A percentile compares a stretch with the other conserved stretches of the same genome.
These are phyloP conservation scores for Astrephomene gubernaculifera DNA, from an alignment of 139 green algal genomes.

Conservation along the genomic window DNA sequence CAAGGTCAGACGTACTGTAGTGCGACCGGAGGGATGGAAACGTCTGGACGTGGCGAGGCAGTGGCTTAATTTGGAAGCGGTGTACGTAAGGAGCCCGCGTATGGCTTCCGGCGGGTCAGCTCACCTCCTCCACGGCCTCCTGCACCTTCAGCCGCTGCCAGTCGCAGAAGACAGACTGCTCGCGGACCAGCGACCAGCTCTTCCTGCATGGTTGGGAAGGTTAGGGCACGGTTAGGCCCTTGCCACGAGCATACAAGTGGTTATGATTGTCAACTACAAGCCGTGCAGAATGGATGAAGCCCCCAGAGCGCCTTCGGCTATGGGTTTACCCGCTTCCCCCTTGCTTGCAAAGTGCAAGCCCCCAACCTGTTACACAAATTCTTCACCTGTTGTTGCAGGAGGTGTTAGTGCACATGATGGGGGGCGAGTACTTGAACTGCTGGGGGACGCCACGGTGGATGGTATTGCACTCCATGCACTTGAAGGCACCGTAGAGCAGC, in stretches of 20 bases:
- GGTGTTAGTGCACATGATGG: slow-evolving; percentile 89
- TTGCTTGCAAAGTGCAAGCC: no score
- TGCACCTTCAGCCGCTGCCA: slow-evolving; percentile 98
- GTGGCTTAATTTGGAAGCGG: no score
- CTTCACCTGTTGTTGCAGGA: slow-evolving; percentile 93
- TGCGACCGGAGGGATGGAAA: no score
- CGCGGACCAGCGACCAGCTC: slow-evolving; percentile 84
- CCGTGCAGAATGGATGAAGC: no score
- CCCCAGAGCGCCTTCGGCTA: no score
- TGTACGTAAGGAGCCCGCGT: no score
- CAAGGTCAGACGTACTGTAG: no score
- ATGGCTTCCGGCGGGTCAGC: no score
- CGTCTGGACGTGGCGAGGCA: no score
- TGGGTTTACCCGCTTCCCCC: no score
- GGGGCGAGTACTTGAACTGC: slow-evolving; percentile 97
- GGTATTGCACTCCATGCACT: slow-evolving; percentile 86
- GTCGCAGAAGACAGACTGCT: slow-evolving; percentile 97
- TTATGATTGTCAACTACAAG: no score
- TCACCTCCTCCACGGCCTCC: slow-evolving; percentile 93
- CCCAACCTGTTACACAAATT: no score
- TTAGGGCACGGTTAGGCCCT: neutral
- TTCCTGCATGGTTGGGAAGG: slow-evolving; percentile 58
- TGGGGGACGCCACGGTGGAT: slow-evolving; percentile 88
- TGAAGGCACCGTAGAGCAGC: slow-evolving; percentile 93
- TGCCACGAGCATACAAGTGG: neutral